Base-by-base conservation (phyloP, 2,329 filamentous ascomycete genomes). In the Neofusicoccum laricinum region DNA sequence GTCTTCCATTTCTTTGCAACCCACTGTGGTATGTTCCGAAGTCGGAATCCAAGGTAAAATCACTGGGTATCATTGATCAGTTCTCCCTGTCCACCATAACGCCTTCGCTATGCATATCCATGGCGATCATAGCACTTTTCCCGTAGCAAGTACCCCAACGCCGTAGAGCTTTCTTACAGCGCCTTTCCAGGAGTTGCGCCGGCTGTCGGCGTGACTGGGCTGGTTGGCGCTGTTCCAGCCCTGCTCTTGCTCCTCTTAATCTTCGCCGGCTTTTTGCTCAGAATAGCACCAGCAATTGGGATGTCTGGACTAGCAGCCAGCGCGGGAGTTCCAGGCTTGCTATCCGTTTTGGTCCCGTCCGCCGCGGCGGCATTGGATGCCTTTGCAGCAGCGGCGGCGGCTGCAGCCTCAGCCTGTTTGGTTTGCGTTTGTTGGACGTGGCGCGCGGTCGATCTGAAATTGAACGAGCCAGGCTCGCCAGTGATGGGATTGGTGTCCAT, bases 401-500 rank as follows among this genome's bases (percentile, higher is more conserved):
- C 68, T 46, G 74, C 75, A 17, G 69, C 69, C 14, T 69, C 68
- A 2, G 74, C 72, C 49, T 68, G 59, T 49, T 69, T 66, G 68
- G 71, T 75, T 64, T 76, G 74, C 41, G 74, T 66, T 48, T 79
- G 79, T 65, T 79, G 77, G 8, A 82, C 73, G 8, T 75, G 76
- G 38, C 76, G 73, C 30, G 73, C 75, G 1, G 81, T 80, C 38
- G 77, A 76, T 4, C 81, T 80, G 67, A 88, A 81, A 62, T 86
- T 83, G 68, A 89, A 88, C 4, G 81, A 82, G 34, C 87, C 87
- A 0, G 87, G 87, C 71, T 89, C 87, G 53, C 87, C 87, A 7
- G 83, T 78, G 14, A 89, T 75, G 0, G 87, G 86, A 66, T 84
- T 87, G 69, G 88, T 86, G 71, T 89, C 87, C 78, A 86, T 86